Evolutionary conservation across 768 basidiomycete species (phyloP).

Genomic region (Postia placenta): DNA sequence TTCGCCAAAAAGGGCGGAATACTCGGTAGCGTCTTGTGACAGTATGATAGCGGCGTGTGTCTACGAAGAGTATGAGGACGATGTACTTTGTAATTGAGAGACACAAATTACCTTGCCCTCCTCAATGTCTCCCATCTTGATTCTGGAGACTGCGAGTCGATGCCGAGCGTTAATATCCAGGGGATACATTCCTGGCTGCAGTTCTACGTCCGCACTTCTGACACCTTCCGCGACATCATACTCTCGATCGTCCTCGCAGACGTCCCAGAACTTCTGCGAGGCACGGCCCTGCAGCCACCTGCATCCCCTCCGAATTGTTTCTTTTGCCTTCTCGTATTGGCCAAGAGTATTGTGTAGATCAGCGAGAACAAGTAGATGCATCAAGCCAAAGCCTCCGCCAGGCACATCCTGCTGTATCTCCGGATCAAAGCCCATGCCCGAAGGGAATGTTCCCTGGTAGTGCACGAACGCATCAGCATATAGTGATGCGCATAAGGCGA

Average conservation of each 20-base stretch:
- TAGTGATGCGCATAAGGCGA: slow-evolving; percentile 55
- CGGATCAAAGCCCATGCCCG: slow-evolving; percentile 36
- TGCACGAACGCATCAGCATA: slow-evolving; percentile 72
- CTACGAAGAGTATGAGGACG: slow-evolving; percentile 30
- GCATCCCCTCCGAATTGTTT: slow-evolving; percentile 66
- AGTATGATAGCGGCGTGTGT: slow-evolving; percentile 72
- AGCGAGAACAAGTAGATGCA: slow-evolving; percentile 78
- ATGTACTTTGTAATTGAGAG: background rate
- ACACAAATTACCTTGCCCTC: slow-evolving; percentile 64
- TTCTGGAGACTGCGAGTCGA: slow-evolving; percentile 74
- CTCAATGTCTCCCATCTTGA: slow-evolving; percentile 71
- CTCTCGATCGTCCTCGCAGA: slow-evolving; percentile 83
- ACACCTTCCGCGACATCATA: slow-evolving; percentile 48
- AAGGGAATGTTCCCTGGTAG: slow-evolving; percentile 47
- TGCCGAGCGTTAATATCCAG: slow-evolving; percentile 78
- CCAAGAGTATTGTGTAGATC: slow-evolving; percentile 75
- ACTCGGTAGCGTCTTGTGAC: slow-evolving; percentile 66
- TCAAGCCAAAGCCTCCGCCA: slow-evolving; percentile 41
- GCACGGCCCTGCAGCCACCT: slow-evolving; percentile 89
- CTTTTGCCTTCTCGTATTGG: slow-evolving; percentile 61
- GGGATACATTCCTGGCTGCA: slow-evolving; percentile 51
- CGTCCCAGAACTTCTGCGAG: slow-evolving; percentile 73
- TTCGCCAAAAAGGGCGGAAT: slow-evolving; percentile 73
- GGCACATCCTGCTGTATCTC: slow-evolving; percentile 18
- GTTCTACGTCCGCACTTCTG: slow-evolving; percentile 30